Base-by-base conservation (phyloP, 345 rosid genomes). In the Lepidium africanum region DNA sequence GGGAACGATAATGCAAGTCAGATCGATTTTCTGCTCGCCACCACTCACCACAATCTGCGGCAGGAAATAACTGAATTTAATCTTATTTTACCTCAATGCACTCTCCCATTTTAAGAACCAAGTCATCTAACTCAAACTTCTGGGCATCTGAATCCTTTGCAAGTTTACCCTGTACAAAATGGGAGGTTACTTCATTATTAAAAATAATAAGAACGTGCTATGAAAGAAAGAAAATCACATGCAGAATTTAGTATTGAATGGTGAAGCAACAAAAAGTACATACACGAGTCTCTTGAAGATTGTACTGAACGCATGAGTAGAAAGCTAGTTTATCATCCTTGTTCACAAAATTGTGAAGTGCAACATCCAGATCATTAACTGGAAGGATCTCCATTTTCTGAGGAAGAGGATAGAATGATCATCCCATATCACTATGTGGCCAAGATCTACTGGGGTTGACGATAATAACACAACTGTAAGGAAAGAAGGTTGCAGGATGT, bases 351-450 rank as follows among this genome's bases (percentile, higher is more conserved):
- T 91, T 84, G 10, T 94, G 99, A 50, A 94, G 79, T 5, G 99
- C 99, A 75, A 81, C 84, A 80, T 87, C 97, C 83, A 94, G 82
- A 77, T 94, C 99, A 59, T 81, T 89, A 82, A 94, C 97, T 1
- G 99, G 96, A 77, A 91, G 96, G 76, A 91, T 81, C 85, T 91
- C 99, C 99, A 94, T 94, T 83, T 91, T 94, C 98, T 93, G 90
- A 83, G 67, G 41, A 61, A 76, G 11, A 80, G 49, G 53, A 70
- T 17, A 73, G 52, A 21, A 65, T 32, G 43, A 69, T 70, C 35
- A 59, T 41, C 32, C 16, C 51, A 48, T 52, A 52, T 45, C 63
- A 42, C 16, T 50, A 40, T 42, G 32, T 27, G 42, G 43, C 37
- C 6, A 27, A 11, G 35, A 38, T 64, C 43, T 17, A 48, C 61